A percentile compares a stretch with the other conserved stretches of the same genome.
Conservation (phyloP, 2,329 filamentous ascomycete genomes). For the Beauveria brongniartii region DNA sequence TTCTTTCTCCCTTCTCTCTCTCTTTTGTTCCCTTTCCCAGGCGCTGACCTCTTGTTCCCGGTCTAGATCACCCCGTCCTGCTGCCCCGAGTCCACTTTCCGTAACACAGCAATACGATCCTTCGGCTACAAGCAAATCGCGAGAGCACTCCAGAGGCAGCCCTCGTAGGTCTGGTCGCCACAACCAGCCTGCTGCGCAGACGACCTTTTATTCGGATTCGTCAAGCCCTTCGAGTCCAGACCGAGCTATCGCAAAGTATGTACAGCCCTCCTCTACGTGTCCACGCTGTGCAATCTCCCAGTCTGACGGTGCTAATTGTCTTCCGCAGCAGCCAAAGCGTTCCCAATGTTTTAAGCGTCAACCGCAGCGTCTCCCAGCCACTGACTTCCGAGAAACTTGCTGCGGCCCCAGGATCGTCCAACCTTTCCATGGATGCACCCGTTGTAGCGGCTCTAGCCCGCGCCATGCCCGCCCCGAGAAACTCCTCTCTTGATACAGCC, state of each 20-base stretch:
- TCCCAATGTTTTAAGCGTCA: conserved; percentile 38
- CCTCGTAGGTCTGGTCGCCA: not conserved
- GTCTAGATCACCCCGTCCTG: conserved; percentile 39
- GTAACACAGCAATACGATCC: conserved; percentile 19
- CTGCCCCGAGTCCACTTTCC: conserved; percentile 42
- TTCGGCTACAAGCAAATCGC: conserved; percentile 23
- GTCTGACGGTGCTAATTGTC: not conserved
- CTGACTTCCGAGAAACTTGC: conserved; percentile 29
- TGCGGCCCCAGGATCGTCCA: conserved; percentile 25
- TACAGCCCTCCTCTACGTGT: not conserved
- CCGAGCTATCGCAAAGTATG: conserved; percentile 24
- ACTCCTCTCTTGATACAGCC: conserved; percentile 88
- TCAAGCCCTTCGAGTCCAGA: conserved; percentile 27
- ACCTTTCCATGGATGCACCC: conserved; percentile 40
- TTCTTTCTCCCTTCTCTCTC: not conserved
- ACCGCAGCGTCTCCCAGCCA: conserved; percentile 35
- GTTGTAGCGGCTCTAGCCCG: conserved; percentile 33
- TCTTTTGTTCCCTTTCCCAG: not conserved
- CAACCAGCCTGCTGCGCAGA: conserved; percentile 16
- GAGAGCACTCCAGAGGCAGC: conserved; percentile 19
- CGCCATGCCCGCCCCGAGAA: conserved; percentile 48
- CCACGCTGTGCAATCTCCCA: not conserved
- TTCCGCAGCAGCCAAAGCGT: conserved; percentile 18
- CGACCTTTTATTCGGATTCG: conserved; percentile 30
- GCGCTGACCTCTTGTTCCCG: conserved; percentile 13